phyloP scores from a whole-genome alignment of 441 rosid genomes.

The Erysimum pusillum region DNA sequence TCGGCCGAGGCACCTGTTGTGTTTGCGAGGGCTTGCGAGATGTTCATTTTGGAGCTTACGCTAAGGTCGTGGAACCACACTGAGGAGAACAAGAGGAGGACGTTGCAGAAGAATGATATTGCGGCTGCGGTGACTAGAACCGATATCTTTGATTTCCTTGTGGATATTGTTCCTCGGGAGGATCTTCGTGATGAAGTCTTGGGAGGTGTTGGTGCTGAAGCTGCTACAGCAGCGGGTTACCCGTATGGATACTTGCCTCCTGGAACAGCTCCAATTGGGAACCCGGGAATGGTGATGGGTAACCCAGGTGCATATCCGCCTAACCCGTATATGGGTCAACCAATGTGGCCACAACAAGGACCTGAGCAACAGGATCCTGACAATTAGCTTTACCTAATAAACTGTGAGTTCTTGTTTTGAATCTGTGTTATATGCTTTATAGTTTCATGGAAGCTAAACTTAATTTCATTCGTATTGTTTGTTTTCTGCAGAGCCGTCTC shows the following conservation, averaged over 20 bases:
- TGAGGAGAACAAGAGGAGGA: constrained; percentile 83
- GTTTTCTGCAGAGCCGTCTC: constrained; percentile 17
- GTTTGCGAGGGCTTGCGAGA: constrained; percentile 85
- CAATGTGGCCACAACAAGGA: constrained; percentile 70
- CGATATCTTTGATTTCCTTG: constrained; percentile 80
- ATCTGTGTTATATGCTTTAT: not conserved
- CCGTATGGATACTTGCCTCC: constrained; percentile 76
- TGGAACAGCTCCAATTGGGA: constrained; percentile 65
- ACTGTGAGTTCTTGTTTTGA: constrained; percentile 15
- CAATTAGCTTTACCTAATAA: constrained; percentile 19
- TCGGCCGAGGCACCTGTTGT: constrained; percentile 85
- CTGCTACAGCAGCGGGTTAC: constrained; percentile 64
- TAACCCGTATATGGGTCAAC: constrained; percentile 73
- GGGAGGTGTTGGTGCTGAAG: constrained; percentile 44
- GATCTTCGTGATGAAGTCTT: constrained; percentile 79
- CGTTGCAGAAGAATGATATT: constrained; percentile 84
- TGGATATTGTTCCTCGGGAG: constrained; percentile 84
- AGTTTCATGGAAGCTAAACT: not conserved
- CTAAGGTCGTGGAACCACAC: constrained; percentile 85
- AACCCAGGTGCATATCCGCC: constrained; percentile 69
- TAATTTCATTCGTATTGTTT: constrained; percentile 15
- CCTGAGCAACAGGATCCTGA: constrained; percentile 72
- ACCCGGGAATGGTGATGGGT: constrained; percentile 82
- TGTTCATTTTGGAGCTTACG: constrained; percentile 81
- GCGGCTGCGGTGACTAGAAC: constrained; percentile 84